Percentiles rank a stretch among this genome's conserved stretches.
These are phyloP conservation scores for Silene uniflora DNA, from an alignment of 148 eudicot genomes.

Conservation along the genomic window DNA sequence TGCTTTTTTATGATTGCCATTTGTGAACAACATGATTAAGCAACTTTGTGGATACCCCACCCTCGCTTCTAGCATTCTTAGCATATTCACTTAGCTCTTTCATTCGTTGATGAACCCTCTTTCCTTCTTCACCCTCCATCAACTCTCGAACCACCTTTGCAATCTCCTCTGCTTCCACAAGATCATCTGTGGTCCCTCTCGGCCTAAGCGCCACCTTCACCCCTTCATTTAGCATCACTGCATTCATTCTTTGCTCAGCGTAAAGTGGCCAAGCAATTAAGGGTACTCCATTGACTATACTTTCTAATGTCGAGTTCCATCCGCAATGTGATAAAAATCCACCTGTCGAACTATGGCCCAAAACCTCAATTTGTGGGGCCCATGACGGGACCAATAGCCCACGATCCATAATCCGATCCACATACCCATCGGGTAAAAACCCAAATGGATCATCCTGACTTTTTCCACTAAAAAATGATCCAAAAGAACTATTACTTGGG, in stretches of 20 bases:
- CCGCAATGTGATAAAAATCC: slow-evolving; percentile 53
- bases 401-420: slow-evolving; percentile 25
- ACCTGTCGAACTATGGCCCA: slow-evolving; percentile 35
- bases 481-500: slow-evolving; percentile 29
- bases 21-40: slow-evolving; percentile 22
- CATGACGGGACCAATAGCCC: slow-evolving; percentile 40
- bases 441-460: slow-evolving; percentile 23
- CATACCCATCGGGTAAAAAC: slow-evolving; percentile 43
- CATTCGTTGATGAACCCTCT: slow-evolving; percentile 17
- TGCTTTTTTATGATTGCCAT: neutral
- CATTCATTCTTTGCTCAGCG: slow-evolving; percentile 49
- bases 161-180: slow-evolving; percentile 31
- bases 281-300: slow-evolving; percentile 37
- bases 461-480: slow-evolving; percentile 20
- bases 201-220: slow-evolving; percentile 36
- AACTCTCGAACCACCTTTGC: slow-evolving; percentile 29
- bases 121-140: slow-evolving; percentile 43
- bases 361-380: slow-evolving; percentile 43
- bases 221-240: slow-evolving; percentile 32
- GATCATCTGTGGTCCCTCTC: slow-evolving; percentile 13
- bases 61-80: slow-evolving; percentile 15
- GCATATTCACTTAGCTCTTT: slow-evolving; percentile 28
- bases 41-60: slow-evolving; percentile 32
- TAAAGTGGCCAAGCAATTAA: slow-evolving; percentile 50
- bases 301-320: slow-evolving; percentile 50